phyloP scores from a whole-genome alignment of 1,139 yeast genomes.

The Suhomyces chickasaworum region DNA sequence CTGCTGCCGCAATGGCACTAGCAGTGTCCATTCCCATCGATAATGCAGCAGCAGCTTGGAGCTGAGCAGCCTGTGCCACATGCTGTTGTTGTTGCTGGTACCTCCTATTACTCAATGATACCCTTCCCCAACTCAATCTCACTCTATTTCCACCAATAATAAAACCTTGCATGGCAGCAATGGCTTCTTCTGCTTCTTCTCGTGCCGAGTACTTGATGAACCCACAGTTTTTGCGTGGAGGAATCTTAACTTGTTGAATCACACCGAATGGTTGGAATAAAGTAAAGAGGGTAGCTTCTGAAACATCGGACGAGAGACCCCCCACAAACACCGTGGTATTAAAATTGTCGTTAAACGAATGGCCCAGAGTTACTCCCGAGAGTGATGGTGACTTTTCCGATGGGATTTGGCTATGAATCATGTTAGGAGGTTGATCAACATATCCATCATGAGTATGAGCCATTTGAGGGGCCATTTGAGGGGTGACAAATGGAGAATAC shows the following conservation, averaged over 20 bases:
- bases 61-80: slow-evolving; percentile 36
- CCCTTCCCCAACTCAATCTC: slow-evolving; percentile 87
- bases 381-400: slow-evolving; percentile 10
- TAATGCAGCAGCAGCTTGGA: slow-evolving; percentile 39
- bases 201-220: slow-evolving; percentile 81
- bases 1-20: slow-evolving; percentile 24
- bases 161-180: slow-evolving; percentile 90
- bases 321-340: slow-evolving; percentile 96
- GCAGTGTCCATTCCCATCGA: slow-evolving; percentile 43
- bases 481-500: slow-evolving; percentile 1
- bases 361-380: slow-evolving; percentile 9
- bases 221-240: slow-evolving; percentile 92
- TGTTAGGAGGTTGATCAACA: neutral
- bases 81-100: slow-evolving; percentile 40
- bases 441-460: neutral
- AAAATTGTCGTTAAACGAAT: slow-evolving; percentile 65
- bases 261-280: slow-evolving; percentile 84
- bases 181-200: slow-evolving; percentile 87
- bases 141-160: slow-evolving; percentile 85
- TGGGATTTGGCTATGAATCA: neutral
- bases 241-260: slow-evolving; percentile 82
- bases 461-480: neutral
- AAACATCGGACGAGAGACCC: slow-evolving; percentile 74
- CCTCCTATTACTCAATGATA: slow-evolving; percentile 37
- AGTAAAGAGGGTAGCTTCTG: slow-evolving; percentile 72